A percentile compares a stretch with the other conserved stretches of the same genome.
These are phyloP conservation scores for Picea sitchensis DNA, from an alignment of 75 land plant species.

Conservation along the genomic window DNA sequence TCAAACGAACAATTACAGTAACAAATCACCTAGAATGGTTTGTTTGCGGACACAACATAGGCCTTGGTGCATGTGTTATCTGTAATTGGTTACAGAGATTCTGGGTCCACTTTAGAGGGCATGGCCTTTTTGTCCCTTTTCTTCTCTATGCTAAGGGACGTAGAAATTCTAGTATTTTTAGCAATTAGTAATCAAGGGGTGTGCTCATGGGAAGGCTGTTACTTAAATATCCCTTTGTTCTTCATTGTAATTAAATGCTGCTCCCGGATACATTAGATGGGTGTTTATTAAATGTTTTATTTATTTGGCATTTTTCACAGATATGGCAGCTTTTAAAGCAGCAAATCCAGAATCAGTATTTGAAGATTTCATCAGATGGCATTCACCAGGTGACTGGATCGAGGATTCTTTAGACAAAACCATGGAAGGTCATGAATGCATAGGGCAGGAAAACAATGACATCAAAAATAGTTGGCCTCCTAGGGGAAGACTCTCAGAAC, in stretches of 20 bases:
- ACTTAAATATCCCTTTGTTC: not conserved
- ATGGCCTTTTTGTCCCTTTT: not conserved
- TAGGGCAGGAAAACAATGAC: not conserved
- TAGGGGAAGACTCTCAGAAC: conserved; percentile 65
- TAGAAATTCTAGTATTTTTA: not conserved
- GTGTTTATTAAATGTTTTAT: not conserved
- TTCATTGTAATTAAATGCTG: not conserved
- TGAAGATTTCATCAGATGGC: conserved; percentile 98
- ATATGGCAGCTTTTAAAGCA: conserved; percentile 99
- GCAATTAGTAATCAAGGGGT: not conserved
- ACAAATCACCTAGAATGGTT: not conserved
- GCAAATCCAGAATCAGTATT: conserved; percentile 95
- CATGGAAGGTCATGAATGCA: not conserved
- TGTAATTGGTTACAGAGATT: not conserved
- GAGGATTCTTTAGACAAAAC: conserved; percentile 20
- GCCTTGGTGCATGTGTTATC: not conserved
- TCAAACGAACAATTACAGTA: not conserved
- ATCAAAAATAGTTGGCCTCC: conserved; percentile 55
- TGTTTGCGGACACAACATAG: not conserved
- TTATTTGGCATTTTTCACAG: conserved; percentile 28
- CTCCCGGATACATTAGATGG: not conserved
- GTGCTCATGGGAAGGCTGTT: no score
- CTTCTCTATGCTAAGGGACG: not conserved
- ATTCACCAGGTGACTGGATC: conserved; percentile 93
- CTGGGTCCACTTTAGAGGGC: not conserved